Conservation (phyloP, 306 rosid species). For the Castanopsis chinensis region DNA sequence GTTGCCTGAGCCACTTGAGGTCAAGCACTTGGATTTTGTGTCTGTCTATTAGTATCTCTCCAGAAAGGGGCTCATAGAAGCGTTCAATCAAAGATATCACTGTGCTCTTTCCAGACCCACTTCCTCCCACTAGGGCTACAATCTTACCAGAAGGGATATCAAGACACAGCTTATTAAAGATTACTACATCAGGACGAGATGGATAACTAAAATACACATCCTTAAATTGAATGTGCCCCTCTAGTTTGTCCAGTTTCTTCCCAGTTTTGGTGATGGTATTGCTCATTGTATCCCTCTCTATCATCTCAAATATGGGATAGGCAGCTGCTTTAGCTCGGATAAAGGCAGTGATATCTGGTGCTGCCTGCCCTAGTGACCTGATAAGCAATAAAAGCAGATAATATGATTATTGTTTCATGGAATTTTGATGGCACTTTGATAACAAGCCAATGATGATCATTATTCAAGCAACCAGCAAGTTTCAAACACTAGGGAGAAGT, state of each 20-base stretch:
- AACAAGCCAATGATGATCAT: slow-evolving; percentile 3
- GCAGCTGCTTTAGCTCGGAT: slow-evolving; percentile 92
- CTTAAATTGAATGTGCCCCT: slow-evolving; percentile 78
- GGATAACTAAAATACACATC: slow-evolving; percentile 82
- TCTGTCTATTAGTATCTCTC: slow-evolving; percentile 65
- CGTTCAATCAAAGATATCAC: slow-evolving; percentile 84
- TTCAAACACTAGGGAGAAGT: background rate
- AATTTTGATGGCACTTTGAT: background rate
- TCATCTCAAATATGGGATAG: slow-evolving; percentile 91
- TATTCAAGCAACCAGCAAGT: background rate
- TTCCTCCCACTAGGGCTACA: slow-evolving; percentile 91
- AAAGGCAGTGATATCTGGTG: slow-evolving; percentile 86
- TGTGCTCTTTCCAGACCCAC: slow-evolving; percentile 97
- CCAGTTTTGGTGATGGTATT: slow-evolving; percentile 55
- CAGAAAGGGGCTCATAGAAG: slow-evolving; percentile 87
- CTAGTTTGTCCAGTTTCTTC: slow-evolving; percentile 51
- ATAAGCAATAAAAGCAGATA: slow-evolving; percentile 11
- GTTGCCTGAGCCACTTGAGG: slow-evolving; percentile 85
- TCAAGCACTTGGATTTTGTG: slow-evolving; percentile 59
- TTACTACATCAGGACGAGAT: slow-evolving; percentile 66
- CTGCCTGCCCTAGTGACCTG: slow-evolving; percentile 96
- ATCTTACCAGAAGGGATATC: slow-evolving; percentile 87
- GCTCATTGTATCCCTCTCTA: slow-evolving; percentile 75
- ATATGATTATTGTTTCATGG: background rate
- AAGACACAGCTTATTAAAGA: slow-evolving; percentile 66